Evolutionary conservation across 2,329 filamentous ascomycete genomes (phyloP), one percentile per base, ranked within the genome.

Genomic region (Nigrograna mackinnonii): DNA sequence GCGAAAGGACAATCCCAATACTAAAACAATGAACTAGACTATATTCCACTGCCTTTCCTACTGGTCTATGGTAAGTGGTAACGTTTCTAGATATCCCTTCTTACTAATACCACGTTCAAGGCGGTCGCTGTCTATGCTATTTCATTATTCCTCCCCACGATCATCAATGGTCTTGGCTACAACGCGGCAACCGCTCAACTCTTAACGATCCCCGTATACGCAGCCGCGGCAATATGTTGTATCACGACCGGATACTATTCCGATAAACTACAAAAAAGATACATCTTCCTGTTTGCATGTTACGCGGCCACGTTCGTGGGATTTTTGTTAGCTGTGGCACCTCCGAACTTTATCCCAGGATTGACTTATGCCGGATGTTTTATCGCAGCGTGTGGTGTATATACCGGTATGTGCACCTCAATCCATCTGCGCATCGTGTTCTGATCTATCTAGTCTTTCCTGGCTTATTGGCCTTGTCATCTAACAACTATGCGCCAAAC

Each of bases 381-480:
- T 17, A 66, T 83, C 37, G 73, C 77, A 9, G 75, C 75, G 1
- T 60, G 77, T 20, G 82, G 81, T 84, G 81, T 59, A 71, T 75
- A 40, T 74, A 83, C 26, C 72, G 84, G 19, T 69, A 84, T 12
- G 63, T 64, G 0, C 66, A 67, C 13, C 64, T 64, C 0, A 62
- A 68, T 34, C 64, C 64, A 1, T n/a, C n/a, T n/a, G 64, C 62
- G 45, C 78, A 78, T 49, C 60, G 64, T 1, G 63, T 67, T 11
- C 57, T 80, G 4, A 69, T 76, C 0, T 71, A 78, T 12, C 51
- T 0, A 64, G 64, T 4, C 46, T 68, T 4, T 68, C 67, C 51
- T 67, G 64, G 58, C 43, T 57, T 67, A n/a, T 62, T 68, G 0
- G 59, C 60, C 11, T 68, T 63, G 64, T 58, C 66, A 13, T 63